Base-by-base conservation (phyloP, 106 monocot genomes). In the Phalaenopsis equestris region DNA sequence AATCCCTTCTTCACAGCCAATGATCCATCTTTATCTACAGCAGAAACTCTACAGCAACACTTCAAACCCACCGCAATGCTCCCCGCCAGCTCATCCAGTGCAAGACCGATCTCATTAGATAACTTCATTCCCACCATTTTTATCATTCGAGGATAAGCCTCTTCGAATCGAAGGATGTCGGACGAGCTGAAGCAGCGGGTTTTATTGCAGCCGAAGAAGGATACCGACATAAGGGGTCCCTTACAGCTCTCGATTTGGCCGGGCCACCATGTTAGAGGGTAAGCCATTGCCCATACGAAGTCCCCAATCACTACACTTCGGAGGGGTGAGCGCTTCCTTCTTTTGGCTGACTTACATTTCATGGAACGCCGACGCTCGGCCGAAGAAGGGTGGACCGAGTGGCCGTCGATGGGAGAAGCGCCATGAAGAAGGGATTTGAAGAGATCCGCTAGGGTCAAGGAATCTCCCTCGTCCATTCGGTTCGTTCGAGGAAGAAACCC, bases 81-180 rank as follows among this genome's bases (percentile, higher is more conserved):
- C 56, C 80, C 18, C 55, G 41, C 11, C 21, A 86, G n/a, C 49
- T 82, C 82, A 52, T 86, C 82, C 38, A 70, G 8, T 30, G 70
- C 70, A 70, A 70, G 38, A 39, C 38, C 70, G 10, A 70, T 70
- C 70, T 70, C 70, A 38, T 70, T 9, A 3, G 70, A 70, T 15
- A 70, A 38, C 38, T 70, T 70, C 12, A 9, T 3, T 70, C 38
- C 14, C 19, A 70, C 37, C 39, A 12, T 30, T 39, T 14, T 70
- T 38, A 70, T 9, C 70, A 30, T 30, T 16, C 39, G 38, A 39
- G 70, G 39, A 39, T 70, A 45, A 45, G 43, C 6, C 43, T 70
- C 70, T 70, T 70, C 70, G 39, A 70, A 70, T 37, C 38, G 12
- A 39, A 30, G 39, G 4, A 70, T 39, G 1, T 70, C 70, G 14